Percentiles rank a stretch among this genome's conserved stretches.
phyloP scores from a whole-genome alignment of 2,329 filamentous ascomycete species.

The Emergomyces orientalis region DNA sequence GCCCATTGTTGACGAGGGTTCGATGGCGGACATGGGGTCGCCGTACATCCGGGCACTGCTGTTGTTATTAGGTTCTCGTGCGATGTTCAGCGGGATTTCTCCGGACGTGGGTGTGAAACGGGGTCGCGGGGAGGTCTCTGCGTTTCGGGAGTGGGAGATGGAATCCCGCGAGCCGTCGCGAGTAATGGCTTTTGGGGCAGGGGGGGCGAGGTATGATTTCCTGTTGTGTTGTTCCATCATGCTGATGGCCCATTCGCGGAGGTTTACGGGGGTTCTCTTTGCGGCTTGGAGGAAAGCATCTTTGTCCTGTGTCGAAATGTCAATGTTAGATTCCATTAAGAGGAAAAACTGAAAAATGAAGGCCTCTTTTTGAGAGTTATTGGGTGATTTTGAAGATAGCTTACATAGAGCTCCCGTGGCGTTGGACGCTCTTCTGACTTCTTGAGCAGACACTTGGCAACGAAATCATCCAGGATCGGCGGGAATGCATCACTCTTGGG shows the following conservation, averaged over 20 bases:
- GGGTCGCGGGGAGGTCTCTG: slow-evolving; percentile 35
- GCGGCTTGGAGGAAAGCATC: slow-evolving; percentile 94
- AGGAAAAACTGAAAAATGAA: background rate
- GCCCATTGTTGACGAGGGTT: slow-evolving; percentile 27
- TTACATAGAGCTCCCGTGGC: slow-evolving; percentile 82
- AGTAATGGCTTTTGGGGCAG: slow-evolving; percentile 66
- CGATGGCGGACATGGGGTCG: slow-evolving; percentile 18
- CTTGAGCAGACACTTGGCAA: slow-evolving; percentile 90
- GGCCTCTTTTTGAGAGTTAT: background rate
- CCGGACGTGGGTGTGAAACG: slow-evolving; percentile 58
- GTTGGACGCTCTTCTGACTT: slow-evolving; percentile 81
- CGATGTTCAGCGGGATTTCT: slow-evolving; percentile 55
- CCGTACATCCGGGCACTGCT: slow-evolving; percentile 14
- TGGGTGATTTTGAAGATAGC: slow-evolving; percentile 12
- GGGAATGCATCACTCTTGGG: slow-evolving; percentile 98
- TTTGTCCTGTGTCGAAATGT: slow-evolving; percentile 55
- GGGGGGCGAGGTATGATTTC: slow-evolving; percentile 83
- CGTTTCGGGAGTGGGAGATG: slow-evolving; percentile 15
- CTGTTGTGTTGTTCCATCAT: slow-evolving; percentile 94
- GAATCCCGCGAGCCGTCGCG: slow-evolving; percentile 51
- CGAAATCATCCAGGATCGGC: slow-evolving; percentile 88
- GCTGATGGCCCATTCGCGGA: slow-evolving; percentile 85
- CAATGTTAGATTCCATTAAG: slow-evolving; percentile 19
- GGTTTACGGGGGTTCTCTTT: slow-evolving; percentile 88
- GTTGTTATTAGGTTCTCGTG: slow-evolving; percentile 23